Evolutionary conservation across 257 asterid genomes (phyloP).

Genomic region (Verbascum thapsus): DNA sequence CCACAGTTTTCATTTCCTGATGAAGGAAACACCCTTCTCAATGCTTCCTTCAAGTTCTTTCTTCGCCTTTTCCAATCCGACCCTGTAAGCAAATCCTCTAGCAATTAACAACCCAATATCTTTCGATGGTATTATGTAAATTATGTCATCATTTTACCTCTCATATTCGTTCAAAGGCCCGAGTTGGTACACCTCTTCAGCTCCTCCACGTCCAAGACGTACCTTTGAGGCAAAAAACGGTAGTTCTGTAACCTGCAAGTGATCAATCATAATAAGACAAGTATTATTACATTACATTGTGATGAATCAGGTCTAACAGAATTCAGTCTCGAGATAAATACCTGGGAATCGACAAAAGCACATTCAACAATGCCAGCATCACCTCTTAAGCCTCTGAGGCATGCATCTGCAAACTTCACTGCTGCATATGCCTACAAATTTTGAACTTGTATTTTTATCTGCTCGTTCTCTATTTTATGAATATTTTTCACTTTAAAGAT

Average conservation of each 20-base stretch:
- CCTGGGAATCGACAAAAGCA: slow-evolving; percentile 80
- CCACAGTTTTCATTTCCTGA: slow-evolving; percentile 48
- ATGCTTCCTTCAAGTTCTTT: slow-evolving; percentile 71
- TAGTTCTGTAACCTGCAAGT: slow-evolving; percentile 74
- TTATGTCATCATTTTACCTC: slow-evolving; percentile 45
- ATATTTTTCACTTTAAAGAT: no score
- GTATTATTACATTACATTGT: no score
- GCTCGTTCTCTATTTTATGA: neutral
- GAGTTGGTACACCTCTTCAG: slow-evolving; percentile 79
- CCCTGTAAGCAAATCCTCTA: slow-evolving; percentile 39
- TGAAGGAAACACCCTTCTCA: slow-evolving; percentile 79
- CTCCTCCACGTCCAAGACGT: slow-evolving; percentile 75
- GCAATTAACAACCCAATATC: neutral
- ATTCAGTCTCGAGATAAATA: slow-evolving; percentile 22
- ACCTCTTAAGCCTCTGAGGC: slow-evolving; percentile 79
- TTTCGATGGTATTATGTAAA: neutral
- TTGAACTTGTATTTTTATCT: slow-evolving; percentile 16
- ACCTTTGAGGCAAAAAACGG: slow-evolving; percentile 80
- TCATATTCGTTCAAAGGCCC: slow-evolving; percentile 81
- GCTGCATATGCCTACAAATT: slow-evolving; percentile 84
- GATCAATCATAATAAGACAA: neutral
- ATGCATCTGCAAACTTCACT: slow-evolving; percentile 84
- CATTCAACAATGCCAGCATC: slow-evolving; percentile 82
- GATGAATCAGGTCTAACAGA: no score
- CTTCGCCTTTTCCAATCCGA: slow-evolving; percentile 81